Evolutionary conservation across 345 rosid genomes (phyloP).

Genomic region (Syzygium oleosum): DNA sequence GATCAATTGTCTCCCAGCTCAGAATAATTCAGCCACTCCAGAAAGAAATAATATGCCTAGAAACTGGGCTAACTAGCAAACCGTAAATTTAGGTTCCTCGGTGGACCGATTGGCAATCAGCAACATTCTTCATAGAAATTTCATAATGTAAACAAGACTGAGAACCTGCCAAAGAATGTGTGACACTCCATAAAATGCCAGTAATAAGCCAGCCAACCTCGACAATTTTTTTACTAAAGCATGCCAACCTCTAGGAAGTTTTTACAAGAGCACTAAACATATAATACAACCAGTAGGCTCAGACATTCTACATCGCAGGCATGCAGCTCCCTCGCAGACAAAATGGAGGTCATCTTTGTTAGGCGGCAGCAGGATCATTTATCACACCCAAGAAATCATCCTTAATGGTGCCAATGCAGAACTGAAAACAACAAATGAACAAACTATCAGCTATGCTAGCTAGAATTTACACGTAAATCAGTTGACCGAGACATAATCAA

Average conservation of each 20-base stretch:
- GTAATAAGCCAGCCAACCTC: background rate
- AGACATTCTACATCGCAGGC: background rate
- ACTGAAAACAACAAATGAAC: conserved; percentile 31
- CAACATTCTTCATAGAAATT: background rate
- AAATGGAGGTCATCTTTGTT: background rate
- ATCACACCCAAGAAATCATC: conserved; percentile 95
- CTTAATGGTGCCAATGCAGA: conserved; percentile 90
- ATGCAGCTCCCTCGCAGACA: background rate
- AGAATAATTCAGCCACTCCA: background rate
- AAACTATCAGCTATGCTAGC: background rate
- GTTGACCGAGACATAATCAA: background rate
- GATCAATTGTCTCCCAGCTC: background rate
- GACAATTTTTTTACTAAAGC: background rate
- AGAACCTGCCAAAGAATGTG: background rate
- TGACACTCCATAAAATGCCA: background rate
- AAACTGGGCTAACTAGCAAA: background rate
- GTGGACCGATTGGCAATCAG: background rate
- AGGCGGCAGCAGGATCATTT: conserved; percentile 67
- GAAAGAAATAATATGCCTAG: background rate
- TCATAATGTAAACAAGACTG: background rate
- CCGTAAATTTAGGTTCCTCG: background rate
- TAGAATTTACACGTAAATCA: background rate
- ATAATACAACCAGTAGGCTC: background rate
- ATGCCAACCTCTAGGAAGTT: background rate
- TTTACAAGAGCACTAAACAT: background rate